A percentile compares a stretch with the other conserved stretches of the same genome.
Conservation (phyloP, 1,284 basidiomycete species). For the Xerocomus minutiporus region DNA sequence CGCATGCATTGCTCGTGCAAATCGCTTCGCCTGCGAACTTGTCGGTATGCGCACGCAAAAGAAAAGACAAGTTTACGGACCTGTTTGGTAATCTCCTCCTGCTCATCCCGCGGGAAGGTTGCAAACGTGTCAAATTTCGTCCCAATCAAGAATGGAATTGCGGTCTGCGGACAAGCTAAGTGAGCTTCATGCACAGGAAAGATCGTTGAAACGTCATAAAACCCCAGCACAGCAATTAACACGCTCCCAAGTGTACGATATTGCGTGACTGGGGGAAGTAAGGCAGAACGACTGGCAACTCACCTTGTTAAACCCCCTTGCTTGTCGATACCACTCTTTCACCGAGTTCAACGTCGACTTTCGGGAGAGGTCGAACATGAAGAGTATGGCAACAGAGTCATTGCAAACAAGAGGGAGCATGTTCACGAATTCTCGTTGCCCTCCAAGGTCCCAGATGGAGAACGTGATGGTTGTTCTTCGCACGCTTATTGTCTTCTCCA, state of each 20-base stretch:
- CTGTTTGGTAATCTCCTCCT: constrained; percentile 98
- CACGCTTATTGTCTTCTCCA: constrained; percentile 98
- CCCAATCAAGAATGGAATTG: constrained; percentile 93
- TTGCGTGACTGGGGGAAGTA: constrained; percentile 1
- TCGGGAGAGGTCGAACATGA: constrained; percentile 98
- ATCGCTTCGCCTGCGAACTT: constrained; percentile 77
- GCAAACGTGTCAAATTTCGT: constrained; percentile 98
- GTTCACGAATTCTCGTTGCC: constrained; percentile 97
- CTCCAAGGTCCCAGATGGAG: constrained; percentile 98
- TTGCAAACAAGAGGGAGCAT: constrained; percentile 98
- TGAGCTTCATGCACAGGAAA: constrained; percentile 17
- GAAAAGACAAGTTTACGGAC: constrained; percentile 35
- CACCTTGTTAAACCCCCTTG: constrained; percentile 96
- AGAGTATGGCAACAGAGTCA: constrained; percentile 96
- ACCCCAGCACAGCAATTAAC: neutral
- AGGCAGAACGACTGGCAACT: constrained; percentile 20
- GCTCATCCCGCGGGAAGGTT: constrained; percentile 93
- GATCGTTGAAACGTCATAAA: constrained; percentile 3
- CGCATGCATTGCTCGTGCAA: constrained; percentile 97
- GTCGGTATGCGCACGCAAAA: constrained; percentile 11
- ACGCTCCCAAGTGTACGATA: neutral
- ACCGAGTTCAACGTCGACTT: constrained; percentile 97
- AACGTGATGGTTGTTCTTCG: constrained; percentile 98
- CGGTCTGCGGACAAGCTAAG: constrained; percentile 56
- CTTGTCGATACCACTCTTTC: constrained; percentile 99